Evolutionary conservation across 352 stramenopile genomes (phyloP).

Genomic region (Phytophthora chlamydospora): DNA sequence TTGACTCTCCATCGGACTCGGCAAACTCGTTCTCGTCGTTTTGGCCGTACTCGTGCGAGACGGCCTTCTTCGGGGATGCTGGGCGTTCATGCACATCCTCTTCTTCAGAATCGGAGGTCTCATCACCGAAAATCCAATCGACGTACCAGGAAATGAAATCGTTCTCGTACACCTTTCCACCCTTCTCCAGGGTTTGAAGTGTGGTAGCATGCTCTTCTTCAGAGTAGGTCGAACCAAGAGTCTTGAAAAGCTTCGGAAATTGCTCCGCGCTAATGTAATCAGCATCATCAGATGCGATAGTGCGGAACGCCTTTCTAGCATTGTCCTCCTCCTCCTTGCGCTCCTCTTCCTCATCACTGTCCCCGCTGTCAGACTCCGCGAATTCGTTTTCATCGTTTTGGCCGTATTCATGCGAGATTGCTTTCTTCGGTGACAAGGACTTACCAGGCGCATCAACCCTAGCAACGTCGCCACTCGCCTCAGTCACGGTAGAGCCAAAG

Average conservation of each 20-base stretch:
- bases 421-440: slow-evolving; percentile 4
- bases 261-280: slow-evolving; percentile 37
- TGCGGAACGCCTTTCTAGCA: slow-evolving; percentile 38
- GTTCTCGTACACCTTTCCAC: slow-evolving; percentile 35
- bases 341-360: slow-evolving; percentile 53
- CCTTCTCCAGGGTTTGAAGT: slow-evolving; percentile 8
- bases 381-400: slow-evolving; percentile 58
- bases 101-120: slow-evolving; percentile 31
- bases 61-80: slow-evolving; percentile 5
- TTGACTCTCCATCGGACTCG: slow-evolving; percentile 43
- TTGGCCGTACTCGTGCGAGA: slow-evolving; percentile 44
- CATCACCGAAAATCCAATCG: slow-evolving; percentile 49
- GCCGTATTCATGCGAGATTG: slow-evolving; percentile 39
- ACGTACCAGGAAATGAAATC: slow-evolving; percentile 61
- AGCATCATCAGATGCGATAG: slow-evolving; percentile 25
- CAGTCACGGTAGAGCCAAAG: background rate
- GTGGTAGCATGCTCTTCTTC: slow-evolving; percentile 47
- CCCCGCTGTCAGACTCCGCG: slow-evolving; percentile 41
- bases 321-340: slow-evolving; percentile 58
- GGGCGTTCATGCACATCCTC: background rate
- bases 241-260: slow-evolving; percentile 58
- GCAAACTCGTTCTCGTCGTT: slow-evolving; percentile 58
- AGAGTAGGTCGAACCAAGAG: slow-evolving; percentile 47
- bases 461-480: too few species aligned
- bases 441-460: too few species aligned